Base-by-base conservation (phyloP, 202 grass and related monocot genomes). In the Carex arenaria region DNA sequence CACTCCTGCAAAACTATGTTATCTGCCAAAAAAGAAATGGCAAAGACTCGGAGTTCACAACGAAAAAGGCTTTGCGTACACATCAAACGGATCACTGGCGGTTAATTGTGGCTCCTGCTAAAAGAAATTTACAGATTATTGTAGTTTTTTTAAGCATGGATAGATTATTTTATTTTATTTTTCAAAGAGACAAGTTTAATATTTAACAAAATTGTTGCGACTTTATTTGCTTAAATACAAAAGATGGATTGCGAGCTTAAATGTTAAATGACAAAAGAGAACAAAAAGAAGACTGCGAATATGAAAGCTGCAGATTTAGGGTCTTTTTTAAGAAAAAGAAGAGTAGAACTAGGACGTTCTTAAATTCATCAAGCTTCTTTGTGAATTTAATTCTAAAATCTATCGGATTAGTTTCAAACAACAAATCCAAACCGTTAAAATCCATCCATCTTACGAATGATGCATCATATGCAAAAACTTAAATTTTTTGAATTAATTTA, bases 21-120 rank as follows among this genome's bases (percentile, higher is more conserved):
- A 43, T 5, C 61, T 20, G 14, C 20, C 59, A 81, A 81, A 66
- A 66, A 64, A 7, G 45, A 22, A 45, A 22, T 43, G 20, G 23
- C 4, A 18, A 49, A 9, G 11, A 34, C 51, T 56, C 34, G 36
- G 22, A 80, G 67, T 30, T 89, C 22, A 89, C 52, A 89, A 36
- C 45, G 64, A 84, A 34, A 89, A 89, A 12, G 88, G 84, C 72
- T 89, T 89, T 7, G 11, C 54, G 79, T 89, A 89, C 23, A 80
- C 64, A 80, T 89, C 88, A 79, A 89, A 86, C 72, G 74, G 67
- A 31, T 81, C 13, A n/a, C 43, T 81, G 52, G 88, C 82, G 10
- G 88, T 89, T 30, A 89, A 64, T 52, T 89, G 88, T 38, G 88
- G 88, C n/a, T 86, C 84, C 88, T 89, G 84, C 63, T 81, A 74